These are phyloP conservation scores for Heliosperma pusillum DNA, from an alignment of 148 eudicot genomes.

Conservation along the genomic window DNA sequence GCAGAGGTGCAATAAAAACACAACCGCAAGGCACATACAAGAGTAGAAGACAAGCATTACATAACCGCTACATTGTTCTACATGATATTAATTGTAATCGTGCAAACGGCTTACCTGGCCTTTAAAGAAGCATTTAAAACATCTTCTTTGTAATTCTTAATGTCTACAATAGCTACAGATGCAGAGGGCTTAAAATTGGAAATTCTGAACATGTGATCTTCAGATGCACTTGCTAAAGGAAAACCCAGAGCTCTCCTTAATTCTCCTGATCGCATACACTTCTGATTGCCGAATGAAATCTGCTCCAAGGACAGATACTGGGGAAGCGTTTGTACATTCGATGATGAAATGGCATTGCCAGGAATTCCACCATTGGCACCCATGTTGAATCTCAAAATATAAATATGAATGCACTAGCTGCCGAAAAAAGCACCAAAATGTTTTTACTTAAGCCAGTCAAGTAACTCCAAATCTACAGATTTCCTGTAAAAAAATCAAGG, in stretches of 20 bases:
- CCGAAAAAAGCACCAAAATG: background rate
- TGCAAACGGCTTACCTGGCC: constrained; percentile 38
- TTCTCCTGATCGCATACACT: constrained; percentile 35
- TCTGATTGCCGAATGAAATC: constrained; percentile 33
- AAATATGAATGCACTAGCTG: constrained; percentile 5
- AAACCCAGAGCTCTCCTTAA: constrained; percentile 41
- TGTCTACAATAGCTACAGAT: constrained; percentile 38
- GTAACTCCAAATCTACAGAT: background rate
- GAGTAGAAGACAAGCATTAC: background rate
- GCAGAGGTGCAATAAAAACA: background rate
- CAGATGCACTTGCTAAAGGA: constrained; percentile 32
- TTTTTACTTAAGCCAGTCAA: background rate
- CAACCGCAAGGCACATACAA: background rate
- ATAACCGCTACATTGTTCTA: background rate
- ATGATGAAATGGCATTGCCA: constrained; percentile 23
- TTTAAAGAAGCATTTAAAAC: constrained; percentile 33
- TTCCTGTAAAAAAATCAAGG: constrained; percentile 11
- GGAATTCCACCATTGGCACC: constrained; percentile 40
- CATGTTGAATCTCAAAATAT: constrained; percentile 21
- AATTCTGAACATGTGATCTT: constrained; percentile 36
- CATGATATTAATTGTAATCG: background rate
- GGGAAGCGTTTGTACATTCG: constrained; percentile 32
- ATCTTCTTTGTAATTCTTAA: constrained; percentile 40
- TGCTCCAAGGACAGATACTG: constrained; percentile 39
- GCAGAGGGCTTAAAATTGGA: constrained; percentile 31